A percentile compares a stretch with the other conserved stretches of the same genome.
Conservation (phyloP, 164 flowering plant genomes). For the Berberis vulgaris region DNA sequence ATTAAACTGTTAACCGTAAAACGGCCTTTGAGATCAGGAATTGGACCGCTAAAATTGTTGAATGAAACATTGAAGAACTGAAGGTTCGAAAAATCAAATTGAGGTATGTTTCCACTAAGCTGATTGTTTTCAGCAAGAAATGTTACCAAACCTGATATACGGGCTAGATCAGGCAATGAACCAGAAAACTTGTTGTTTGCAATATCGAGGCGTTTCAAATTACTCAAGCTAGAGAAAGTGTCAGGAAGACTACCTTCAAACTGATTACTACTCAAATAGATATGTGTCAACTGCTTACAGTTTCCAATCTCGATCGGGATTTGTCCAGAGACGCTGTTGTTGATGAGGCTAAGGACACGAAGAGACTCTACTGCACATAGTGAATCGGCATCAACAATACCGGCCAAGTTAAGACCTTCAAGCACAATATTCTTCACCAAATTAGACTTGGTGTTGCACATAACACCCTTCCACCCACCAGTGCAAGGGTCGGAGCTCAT, state of each 20-base stretch:
- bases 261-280: conserved; percentile 24
- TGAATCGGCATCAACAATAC: conserved; percentile 23
- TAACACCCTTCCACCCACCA: conserved; percentile 30
- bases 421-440: conserved; percentile 24
- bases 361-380: conserved; percentile 30
- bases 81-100: conserved; percentile 34
- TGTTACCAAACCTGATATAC: conserved; percentile 29
- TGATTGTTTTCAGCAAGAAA: conserved; percentile 41
- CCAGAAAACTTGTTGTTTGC: conserved; percentile 40
- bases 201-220: conserved; percentile 32
- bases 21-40: conserved; percentile 26
- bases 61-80: conserved; percentile 34
- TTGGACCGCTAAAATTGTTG: conserved; percentile 40
- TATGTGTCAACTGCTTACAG: conserved; percentile 37
- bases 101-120: conserved; percentile 36
- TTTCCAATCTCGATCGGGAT: conserved; percentile 23
- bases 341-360: conserved; percentile 25
- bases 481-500: conserved; percentile 37
- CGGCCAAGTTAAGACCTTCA: conserved; percentile 18
- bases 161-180: conserved; percentile 32
- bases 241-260: conserved; percentile 33
- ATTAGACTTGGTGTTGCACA: conserved; percentile 8
- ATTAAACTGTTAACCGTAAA: conserved; percentile 16
- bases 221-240: conserved; percentile 24
- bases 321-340: conserved; percentile 31